Conservation (phyloP, 2,329 filamentous ascomycete species). For the Cercospora sp. region DNA sequence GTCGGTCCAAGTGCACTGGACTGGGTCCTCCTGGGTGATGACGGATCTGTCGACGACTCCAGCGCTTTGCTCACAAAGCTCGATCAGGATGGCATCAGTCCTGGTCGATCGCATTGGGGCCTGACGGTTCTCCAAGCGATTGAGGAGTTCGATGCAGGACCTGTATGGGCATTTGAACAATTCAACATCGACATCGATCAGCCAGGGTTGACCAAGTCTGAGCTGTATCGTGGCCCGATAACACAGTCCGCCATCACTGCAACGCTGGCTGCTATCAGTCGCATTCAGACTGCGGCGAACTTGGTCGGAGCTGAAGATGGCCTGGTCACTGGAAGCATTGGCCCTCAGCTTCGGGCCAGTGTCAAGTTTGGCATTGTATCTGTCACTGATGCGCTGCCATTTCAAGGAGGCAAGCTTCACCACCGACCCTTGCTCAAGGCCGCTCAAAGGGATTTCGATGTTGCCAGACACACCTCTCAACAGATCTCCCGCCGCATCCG, state of each 20-base stretch:
- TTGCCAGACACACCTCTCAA: constrained; percentile 38
- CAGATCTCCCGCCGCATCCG: constrained; percentile 47
- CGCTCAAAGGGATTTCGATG: constrained; percentile 42
- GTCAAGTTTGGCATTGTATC: constrained; percentile 36
- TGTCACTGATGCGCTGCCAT: constrained; percentile 40
- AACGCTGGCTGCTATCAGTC: constrained; percentile 41
- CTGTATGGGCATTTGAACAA: constrained; percentile 49
- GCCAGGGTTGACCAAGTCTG: constrained; percentile 44
- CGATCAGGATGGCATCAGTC: constrained; percentile 26
- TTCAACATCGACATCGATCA: constrained; percentile 47
- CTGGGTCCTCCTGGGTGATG: constrained; percentile 48
- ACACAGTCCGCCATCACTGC: constrained; percentile 44
- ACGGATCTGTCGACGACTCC: constrained; percentile 40
- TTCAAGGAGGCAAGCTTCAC: constrained; percentile 43
- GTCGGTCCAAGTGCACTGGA: constrained; percentile 47
- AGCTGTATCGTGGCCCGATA: constrained; percentile 44
- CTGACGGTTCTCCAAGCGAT: constrained; percentile 45
- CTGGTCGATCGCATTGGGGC: constrained; percentile 46
- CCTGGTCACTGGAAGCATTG: constrained; percentile 7
- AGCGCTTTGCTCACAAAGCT: constrained; percentile 35
- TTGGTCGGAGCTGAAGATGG: constrained; percentile 1
- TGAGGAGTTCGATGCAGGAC: constrained; percentile 47
- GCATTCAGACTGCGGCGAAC: constrained; percentile 38
- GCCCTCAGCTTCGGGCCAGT: constrained; percentile 33
- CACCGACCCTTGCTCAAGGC: constrained; percentile 45